A percentile compares a stretch with the other conserved stretches of the same genome.
Conservation (phyloP, 139 green algal genomes). For the Tetradesmus obliquus region DNA sequence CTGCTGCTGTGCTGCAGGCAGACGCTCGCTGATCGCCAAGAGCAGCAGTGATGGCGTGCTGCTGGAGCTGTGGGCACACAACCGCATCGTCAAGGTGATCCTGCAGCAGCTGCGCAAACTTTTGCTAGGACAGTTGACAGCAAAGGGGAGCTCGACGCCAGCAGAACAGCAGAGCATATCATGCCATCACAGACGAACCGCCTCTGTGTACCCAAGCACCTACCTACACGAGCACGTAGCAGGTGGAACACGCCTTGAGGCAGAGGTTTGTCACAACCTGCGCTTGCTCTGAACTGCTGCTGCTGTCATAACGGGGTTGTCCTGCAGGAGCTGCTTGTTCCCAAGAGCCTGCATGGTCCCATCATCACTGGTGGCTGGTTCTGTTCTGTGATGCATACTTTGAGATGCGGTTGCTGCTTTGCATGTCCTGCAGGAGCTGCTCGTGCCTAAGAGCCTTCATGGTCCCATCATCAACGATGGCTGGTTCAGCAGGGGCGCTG, state of each 20-base stretch:
- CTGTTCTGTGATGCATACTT: not conserved
- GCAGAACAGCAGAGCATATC: too few species aligned
- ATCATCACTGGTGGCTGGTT: conserved; percentile 91
- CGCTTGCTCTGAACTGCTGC: too few species aligned
- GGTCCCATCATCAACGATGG: conserved; percentile 84
- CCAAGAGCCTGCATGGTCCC: conserved; percentile 66
- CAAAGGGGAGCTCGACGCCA: not conserved
- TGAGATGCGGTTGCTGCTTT: not conserved
- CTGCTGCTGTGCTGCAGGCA: conserved; percentile 1
- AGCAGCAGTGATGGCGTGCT: conserved; percentile 43
- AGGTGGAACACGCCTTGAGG: too few species aligned
- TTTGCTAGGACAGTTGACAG: not conserved
- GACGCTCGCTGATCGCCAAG: not conserved
- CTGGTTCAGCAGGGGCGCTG: conserved; percentile 82
- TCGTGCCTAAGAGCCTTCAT: conserved; percentile 81
- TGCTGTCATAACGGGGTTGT: too few species aligned
- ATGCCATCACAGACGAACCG: too few species aligned
- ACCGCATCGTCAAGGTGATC: conserved; percentile 65
- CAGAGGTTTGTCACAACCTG: too few species aligned
- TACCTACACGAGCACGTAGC: too few species aligned
- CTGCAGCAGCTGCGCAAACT: not conserved
- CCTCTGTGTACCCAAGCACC: too few species aligned
- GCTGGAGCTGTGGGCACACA: conserved; percentile 78
- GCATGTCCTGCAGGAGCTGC: conserved; percentile 3
- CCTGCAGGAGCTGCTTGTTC: not conserved